phyloP scores from a whole-genome alignment of 257 asterid species.

The Rhazya stricta region DNA sequence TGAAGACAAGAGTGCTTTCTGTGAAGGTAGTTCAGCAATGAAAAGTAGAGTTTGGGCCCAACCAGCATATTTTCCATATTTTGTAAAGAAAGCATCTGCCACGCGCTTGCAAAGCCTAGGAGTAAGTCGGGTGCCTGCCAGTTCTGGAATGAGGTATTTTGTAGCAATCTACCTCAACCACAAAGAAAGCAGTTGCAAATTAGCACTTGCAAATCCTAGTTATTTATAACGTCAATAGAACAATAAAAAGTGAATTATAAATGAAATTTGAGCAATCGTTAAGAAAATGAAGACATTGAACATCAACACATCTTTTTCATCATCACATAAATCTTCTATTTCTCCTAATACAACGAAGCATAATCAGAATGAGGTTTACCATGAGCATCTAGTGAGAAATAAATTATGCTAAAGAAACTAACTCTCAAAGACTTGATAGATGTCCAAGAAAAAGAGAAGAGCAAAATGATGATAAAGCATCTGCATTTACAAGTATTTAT shows the following conservation, averaged over 20 bases:
- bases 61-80: slow-evolving; percentile 95
- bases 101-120: slow-evolving; percentile 55
- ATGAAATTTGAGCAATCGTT: background rate
- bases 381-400: background rate
- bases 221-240: background rate
- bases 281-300: background rate
- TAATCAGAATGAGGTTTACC: background rate
- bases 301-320: too few species aligned
- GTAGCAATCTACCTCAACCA: slow-evolving; percentile 65
- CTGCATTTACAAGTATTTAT: background rate
- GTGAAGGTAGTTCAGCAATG: slow-evolving; percentile 90
- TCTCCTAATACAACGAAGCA: background rate
- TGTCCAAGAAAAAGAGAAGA: background rate
- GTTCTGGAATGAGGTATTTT: slow-evolving; percentile 82
- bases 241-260: background rate
- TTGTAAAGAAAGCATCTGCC: slow-evolving; percentile 76
- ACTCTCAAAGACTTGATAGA: background rate
- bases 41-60: slow-evolving; percentile 99
- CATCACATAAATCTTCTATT: background rate
- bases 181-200: background rate
- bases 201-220: background rate
- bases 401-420: too few species aligned
- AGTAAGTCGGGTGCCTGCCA: slow-evolving; percentile 71
- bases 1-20: slow-evolving; percentile 64
- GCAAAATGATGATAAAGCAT: background rate